Evolutionary conservation across 164 flowering plant species (phyloP), one percentile per base, ranked within the genome.

Genomic region (Cinnamomum micranthum): DNA sequence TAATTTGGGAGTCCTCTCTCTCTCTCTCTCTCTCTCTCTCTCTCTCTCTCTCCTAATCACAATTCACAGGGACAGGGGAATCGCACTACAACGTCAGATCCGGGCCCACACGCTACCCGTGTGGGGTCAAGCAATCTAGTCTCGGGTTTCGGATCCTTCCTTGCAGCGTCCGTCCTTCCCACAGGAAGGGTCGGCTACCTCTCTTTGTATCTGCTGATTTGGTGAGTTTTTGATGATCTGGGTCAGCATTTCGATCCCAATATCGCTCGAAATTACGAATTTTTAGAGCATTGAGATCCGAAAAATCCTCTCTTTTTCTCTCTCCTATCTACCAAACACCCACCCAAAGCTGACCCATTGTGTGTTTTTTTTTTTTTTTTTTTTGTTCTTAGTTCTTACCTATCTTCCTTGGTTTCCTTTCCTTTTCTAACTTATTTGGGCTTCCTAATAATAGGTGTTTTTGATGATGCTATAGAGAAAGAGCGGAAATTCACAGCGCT

Each of bases 271-370:
- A 13, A 62, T 28, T 23, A 68, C 76, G 75, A 71, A 24, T 28
- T 63, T 80, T 12, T 69, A 68, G 82, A 63, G 28, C 64, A 15
- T 22, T 71, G 1, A 62, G 71, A 74, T 72, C 80, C 82, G 82
- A 77, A 68, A 71, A 75, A 33, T 23, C 14, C 71, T 74, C 76
- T 64, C 25, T 59, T 50, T 72, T 68, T 12, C 55, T 23, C 62
- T 33, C 50, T 25, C 24, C 31, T 47, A 28, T 52, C 71, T 41
- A 12, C 20, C 6, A 66, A 68, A n/a, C 65, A 66, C 69, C 35
- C 74, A 33, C 17, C 70, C 51, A 33, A 60, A 72, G 63, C 47
- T 9, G 47, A 41, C 47, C 47, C 47, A 6, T 35, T 35, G 47
- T 6, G 5, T 35, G 11, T 25, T 17, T n/a, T 35, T 35, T 6